Evolutionary conservation across 495 filamentous ascomycete species (phyloP), one percentile per base, ranked within the genome.

Genomic region (Penicillium coffeae): DNA sequence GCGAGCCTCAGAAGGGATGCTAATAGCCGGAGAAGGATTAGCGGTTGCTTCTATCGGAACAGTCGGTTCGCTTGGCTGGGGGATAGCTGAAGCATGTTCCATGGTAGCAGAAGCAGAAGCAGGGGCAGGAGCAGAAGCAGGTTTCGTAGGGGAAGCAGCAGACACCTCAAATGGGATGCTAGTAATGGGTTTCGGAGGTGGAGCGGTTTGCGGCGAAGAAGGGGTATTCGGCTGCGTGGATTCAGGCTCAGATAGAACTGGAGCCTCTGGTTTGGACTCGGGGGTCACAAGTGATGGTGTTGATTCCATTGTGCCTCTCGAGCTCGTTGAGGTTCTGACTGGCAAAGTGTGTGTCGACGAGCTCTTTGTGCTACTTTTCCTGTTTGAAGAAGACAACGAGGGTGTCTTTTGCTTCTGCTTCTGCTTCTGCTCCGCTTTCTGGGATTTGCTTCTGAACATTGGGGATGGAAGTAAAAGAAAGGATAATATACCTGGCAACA

Each of bases 371-470:
- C 37, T 32, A 48, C 27, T 36, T 3, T 42, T 10, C 3, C 30
- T n/a, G 25, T 32, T 38, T 12, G 15, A 10, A 22, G 38, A 48
- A 10, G 46, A 42, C 8, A 48, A 19, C 20, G 46, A 40, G 20
- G 21, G 15, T 13, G 21, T 22, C n/a, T 25, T 19, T 14, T 48
- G n/a, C 38, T 48, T 48, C 38, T 48, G 37, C 38, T 48, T 41
- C 46, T 48, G 37, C 46, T 48, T 41, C 46, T 48, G 15, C 38
- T 48, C 42, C 35, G 14, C 4, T 18, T 42, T 41, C 21, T 42
- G 37, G 16, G 46, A 48, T 25, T 42, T 41, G 38, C 4, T 48
- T 48, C 18, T 41, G 27, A 48, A 48, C 46, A 48, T 48, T 37
- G 21, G 36, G 22, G 14, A 33, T 39, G 40, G n/a, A 48, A 47